phyloP scores from a whole-genome alignment of 2,329 filamentous ascomycete genomes.

The Colletotrichum sp. region DNA sequence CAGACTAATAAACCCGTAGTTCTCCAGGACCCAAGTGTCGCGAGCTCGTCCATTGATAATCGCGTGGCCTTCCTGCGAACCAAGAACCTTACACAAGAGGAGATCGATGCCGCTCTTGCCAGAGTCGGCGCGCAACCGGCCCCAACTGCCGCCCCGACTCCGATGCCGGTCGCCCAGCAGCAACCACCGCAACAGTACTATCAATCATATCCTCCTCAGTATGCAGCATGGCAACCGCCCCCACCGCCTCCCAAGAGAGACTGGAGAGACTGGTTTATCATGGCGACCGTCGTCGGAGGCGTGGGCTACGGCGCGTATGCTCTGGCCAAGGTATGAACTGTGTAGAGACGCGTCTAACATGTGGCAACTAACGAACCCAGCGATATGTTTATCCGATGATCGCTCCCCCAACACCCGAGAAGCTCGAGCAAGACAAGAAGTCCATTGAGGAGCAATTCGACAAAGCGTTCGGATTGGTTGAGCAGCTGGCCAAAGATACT shows the following conservation, averaged over 20 bases:
- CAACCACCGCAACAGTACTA: slow-evolving; percentile 47
- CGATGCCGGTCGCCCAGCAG: slow-evolving; percentile 45
- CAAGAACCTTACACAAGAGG: slow-evolving; percentile 96
- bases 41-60: slow-evolving; percentile 89
- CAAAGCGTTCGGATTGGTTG: slow-evolving; percentile 87
- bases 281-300: slow-evolving; percentile 93
- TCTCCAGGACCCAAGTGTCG: slow-evolving; percentile 91
- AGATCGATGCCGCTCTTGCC: slow-evolving; percentile 84
- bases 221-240: slow-evolving; percentile 62
- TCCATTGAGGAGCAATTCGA: slow-evolving; percentile 93
- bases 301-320: slow-evolving; percentile 89
- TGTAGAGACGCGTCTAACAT: background rate
- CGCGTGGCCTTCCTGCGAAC: slow-evolving; percentile 91
- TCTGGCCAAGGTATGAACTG: slow-evolving; percentile 75
- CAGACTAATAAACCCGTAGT: slow-evolving; percentile 55
- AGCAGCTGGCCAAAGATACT: slow-evolving; percentile 91
- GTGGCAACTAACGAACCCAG: slow-evolving; percentile 45
- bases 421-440: slow-evolving; percentile 92
- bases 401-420: slow-evolving; percentile 90
- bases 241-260: slow-evolving; percentile 77
- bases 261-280: slow-evolving; percentile 99
- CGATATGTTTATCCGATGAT: slow-evolving; percentile 92
- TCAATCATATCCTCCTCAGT: slow-evolving; percentile 53
- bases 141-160: slow-evolving; percentile 40
- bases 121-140: slow-evolving; percentile 69